These are phyloP conservation scores for Candida silvicultrix DNA, from an alignment of 805 yeast species.

Conservation along the genomic window DNA sequence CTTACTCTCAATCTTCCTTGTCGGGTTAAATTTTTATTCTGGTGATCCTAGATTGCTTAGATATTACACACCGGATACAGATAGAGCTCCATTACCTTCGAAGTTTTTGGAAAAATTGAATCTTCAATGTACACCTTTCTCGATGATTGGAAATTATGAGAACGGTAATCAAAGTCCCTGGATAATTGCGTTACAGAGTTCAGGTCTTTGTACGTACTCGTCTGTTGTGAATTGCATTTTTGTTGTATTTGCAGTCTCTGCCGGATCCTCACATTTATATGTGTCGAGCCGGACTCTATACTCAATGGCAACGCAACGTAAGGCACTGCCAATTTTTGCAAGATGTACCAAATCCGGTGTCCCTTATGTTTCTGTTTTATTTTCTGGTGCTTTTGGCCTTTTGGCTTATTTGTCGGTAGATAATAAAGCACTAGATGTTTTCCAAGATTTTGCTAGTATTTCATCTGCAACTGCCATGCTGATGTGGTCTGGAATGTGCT, in stretches of 20 bases:
- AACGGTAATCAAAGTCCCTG: slow-evolving; percentile 48
- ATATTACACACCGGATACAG: slow-evolving; percentile 29
- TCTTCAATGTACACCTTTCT: slow-evolving; percentile 3
- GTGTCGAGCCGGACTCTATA: slow-evolving; percentile 52
- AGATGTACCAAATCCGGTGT: slow-evolving; percentile 58
- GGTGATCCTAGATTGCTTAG: slow-evolving; percentile 71
- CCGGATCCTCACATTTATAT: slow-evolving; percentile 49
- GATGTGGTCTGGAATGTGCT: slow-evolving; percentile 73
- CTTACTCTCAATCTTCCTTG: slow-evolving; percentile 57
- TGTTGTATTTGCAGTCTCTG: slow-evolving; percentile 46
- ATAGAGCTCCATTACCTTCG: slow-evolving; percentile 1
- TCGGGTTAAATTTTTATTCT: slow-evolving; percentile 66
- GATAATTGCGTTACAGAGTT: slow-evolving; percentile 49
- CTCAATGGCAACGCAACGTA: slow-evolving; percentile 45
- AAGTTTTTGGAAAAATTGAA: slow-evolving; percentile 6
- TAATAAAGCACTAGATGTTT: slow-evolving; percentile 51
- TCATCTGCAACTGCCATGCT: slow-evolving; percentile 71
- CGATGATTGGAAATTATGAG: not conserved
- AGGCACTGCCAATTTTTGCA: slow-evolving; percentile 55
- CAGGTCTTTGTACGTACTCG: slow-evolving; percentile 43
- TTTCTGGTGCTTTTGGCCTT: slow-evolving; percentile 54
- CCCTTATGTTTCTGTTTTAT: slow-evolving; percentile 63
- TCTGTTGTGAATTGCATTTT: slow-evolving; percentile 42
- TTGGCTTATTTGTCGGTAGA: slow-evolving; percentile 57
- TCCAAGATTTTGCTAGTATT: slow-evolving; percentile 59